phyloP scores from a whole-genome alignment of 306 rosid species.

The Arachis stenosperma region DNA sequence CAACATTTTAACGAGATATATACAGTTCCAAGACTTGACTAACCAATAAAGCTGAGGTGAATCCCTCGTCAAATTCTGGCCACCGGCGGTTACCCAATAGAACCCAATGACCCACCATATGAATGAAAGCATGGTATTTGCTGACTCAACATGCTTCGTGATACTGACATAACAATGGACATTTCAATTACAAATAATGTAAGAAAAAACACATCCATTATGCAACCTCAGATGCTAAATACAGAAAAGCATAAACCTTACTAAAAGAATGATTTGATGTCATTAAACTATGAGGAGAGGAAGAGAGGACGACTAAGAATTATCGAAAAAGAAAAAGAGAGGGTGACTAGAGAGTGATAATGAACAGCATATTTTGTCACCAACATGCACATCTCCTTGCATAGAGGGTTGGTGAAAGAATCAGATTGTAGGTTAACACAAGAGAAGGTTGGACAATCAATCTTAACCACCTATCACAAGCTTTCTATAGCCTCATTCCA shows the following conservation, averaged over 20 bases:
- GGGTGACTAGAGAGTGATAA: slow-evolving; percentile 15
- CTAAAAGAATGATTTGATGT: background rate
- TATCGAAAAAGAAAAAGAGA: too few species aligned
- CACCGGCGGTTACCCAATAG: slow-evolving; percentile 89
- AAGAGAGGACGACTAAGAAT: background rate
- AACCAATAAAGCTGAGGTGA: slow-evolving; percentile 90
- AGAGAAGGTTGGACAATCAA: background rate
- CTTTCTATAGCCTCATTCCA: slow-evolving; percentile 7
- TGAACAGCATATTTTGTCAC: slow-evolving; percentile 6
- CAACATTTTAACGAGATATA: slow-evolving; percentile 14
- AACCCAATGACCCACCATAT: slow-evolving; percentile 89
- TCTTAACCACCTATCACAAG: too few species aligned
- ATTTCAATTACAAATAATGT: background rate
- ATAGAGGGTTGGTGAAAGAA: background rate
- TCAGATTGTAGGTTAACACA: background rate
- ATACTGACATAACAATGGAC: slow-evolving; percentile 51
- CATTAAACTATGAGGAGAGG: background rate
- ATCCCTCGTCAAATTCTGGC: slow-evolving; percentile 58
- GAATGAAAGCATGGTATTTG: slow-evolving; percentile 71
- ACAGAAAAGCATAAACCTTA: slow-evolving; percentile 15
- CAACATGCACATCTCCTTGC: slow-evolving; percentile 1
- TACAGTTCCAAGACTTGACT: slow-evolving; percentile 36
- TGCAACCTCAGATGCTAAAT: slow-evolving; percentile 22
- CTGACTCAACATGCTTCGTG: slow-evolving; percentile 63
- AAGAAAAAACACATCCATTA: slow-evolving; percentile 9